These are phyloP conservation scores for Osmanthus fragrans DNA, from an alignment of 257 asterid genomes.

Conservation along the genomic window DNA sequence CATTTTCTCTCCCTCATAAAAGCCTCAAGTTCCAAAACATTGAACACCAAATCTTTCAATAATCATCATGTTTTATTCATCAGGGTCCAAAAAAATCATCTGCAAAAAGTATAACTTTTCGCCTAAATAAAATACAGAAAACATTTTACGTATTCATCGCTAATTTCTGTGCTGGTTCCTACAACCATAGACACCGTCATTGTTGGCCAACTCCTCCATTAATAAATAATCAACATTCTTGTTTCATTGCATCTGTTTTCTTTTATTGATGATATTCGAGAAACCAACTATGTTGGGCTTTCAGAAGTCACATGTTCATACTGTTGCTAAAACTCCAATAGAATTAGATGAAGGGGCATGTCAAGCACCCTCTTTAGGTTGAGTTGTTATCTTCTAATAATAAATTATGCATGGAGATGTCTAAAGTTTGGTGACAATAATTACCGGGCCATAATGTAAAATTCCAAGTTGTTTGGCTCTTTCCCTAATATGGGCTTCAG, in stretches of 20 bases:
- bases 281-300: not conserved
- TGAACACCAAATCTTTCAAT: not conserved
- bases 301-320: not conserved
- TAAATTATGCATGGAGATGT: not conserved
- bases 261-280: not conserved
- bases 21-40: not conserved
- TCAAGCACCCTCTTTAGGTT: not conserved
- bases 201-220: not conserved
- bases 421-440: not conserved
- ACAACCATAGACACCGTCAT: not conserved
- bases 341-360: not conserved
- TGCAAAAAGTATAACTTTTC: not conserved
- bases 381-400: not conserved
- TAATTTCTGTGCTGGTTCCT: not conserved
- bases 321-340: not conserved
- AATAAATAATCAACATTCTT: not conserved
- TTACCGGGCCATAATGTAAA: not conserved
- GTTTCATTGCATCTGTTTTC: not conserved
- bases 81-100: not conserved
- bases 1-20: not conserved
- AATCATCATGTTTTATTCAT: not conserved
- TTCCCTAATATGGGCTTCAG: slow-evolving; percentile 17
- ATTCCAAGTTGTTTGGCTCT: not conserved
- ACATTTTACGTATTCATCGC: not conserved
- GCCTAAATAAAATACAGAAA: not conserved